These are phyloP conservation scores for Quercus tomentella DNA, from an alignment of 331 rosid genomes.

Conservation along the genomic window DNA sequence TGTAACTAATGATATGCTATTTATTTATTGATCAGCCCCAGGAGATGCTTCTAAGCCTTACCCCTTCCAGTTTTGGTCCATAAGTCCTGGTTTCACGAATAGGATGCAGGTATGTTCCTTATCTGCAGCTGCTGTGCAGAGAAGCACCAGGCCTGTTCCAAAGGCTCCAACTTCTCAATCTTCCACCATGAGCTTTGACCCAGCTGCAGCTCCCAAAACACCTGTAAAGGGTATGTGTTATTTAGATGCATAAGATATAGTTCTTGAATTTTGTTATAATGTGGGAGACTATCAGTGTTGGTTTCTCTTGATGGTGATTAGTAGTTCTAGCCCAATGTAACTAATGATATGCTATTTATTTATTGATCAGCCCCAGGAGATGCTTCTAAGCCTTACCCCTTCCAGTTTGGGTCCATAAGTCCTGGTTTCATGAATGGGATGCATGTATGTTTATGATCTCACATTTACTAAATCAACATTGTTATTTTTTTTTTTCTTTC, in stretches of 20 bases:
- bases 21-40: too few relatives aligned
- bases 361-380: constrained; percentile 52
- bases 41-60: too few relatives aligned
- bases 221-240: constrained; percentile 53
- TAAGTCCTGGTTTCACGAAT: too few relatives aligned
- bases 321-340: background rate
- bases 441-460: constrained; percentile 41
- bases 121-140: constrained; percentile 22
- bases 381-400: constrained; percentile 49
- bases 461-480: constrained; percentile 1
- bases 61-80: too few relatives aligned
- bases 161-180: constrained; percentile 62
- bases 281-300: background rate
- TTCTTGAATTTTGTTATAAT: background rate
- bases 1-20: constrained; percentile 4
- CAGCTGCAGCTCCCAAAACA: constrained; percentile 29
- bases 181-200: constrained; percentile 42
- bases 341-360: constrained; percentile 10
- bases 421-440: constrained; percentile 69
- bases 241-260: background rate
- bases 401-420: constrained; percentile 83
- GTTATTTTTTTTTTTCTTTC: background rate
- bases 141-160: constrained; percentile 49
- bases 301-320: background rate
- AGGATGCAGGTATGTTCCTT: too few relatives aligned